phyloP scores from a whole-genome alignment of 352 stramenopile species.

The Phytophthora rubi region DNA sequence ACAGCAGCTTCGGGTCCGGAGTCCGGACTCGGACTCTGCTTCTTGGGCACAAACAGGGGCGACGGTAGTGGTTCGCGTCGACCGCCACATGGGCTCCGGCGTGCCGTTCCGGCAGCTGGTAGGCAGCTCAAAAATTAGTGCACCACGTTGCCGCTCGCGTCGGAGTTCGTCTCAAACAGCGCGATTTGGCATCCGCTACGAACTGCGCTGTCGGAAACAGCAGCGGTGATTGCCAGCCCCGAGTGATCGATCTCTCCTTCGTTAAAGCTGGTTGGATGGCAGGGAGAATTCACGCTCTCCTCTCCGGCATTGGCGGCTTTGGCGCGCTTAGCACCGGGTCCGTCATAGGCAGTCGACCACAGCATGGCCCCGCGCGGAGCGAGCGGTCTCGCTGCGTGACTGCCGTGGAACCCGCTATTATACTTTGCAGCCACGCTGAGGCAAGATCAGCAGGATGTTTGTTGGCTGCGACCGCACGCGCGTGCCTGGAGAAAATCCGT shows the following conservation, averaged over 20 bases:
- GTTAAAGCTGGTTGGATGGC: slow-evolving; percentile 4
- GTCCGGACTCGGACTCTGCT: neutral
- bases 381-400: slow-evolving; percentile 7
- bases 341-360: neutral
- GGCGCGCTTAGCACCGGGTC: neutral
- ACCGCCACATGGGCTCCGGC: slow-evolving; percentile 8
- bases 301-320: neutral
- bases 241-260: slow-evolving; percentile 13
- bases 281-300: neutral
- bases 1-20: too few relatives aligned
- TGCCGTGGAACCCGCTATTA: slow-evolving; percentile 13
- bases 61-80: slow-evolving; percentile 21
- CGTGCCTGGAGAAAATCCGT: slow-evolving; percentile 16
- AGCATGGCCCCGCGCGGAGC: neutral
- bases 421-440: slow-evolving; percentile 3
- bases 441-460: slow-evolving; percentile 6
- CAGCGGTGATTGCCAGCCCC: neutral
- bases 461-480: neutral
- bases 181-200: neutral
- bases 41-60: slow-evolving; percentile 25
- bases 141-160: neutral
- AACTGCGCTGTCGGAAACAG: neutral
- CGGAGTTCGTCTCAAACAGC: neutral
- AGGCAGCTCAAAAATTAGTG: slow-evolving; percentile 27
- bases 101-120: slow-evolving; percentile 26